These are phyloP conservation scores for Stentor coeruleus DNA, from an alignment of 73 alveolate species.

Conservation along the genomic window DNA sequence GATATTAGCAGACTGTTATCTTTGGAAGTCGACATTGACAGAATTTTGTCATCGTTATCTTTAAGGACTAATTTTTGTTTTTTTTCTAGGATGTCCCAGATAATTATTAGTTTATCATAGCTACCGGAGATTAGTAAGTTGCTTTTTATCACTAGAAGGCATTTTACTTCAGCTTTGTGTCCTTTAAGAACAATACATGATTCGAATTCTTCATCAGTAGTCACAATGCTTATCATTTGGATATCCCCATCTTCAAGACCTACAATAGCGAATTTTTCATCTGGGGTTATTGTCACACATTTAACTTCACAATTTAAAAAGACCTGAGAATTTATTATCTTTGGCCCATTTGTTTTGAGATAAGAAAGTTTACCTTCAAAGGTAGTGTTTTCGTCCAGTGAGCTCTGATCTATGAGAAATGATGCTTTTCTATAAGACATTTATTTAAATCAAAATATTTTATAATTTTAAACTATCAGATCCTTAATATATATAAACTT, in stretches of 20 bases:
- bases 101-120: conserved; percentile 59
- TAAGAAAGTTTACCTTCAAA: conserved; percentile 77
- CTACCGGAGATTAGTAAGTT: conserved; percentile 62
- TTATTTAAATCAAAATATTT: too few species aligned
- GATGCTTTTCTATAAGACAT: too few species aligned
- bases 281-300: conserved; percentile 80
- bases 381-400: conserved; percentile 81
- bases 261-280: conserved; percentile 85
- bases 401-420: too few species aligned
- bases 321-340: conserved; percentile 77
- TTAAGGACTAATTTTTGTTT: conserved; percentile 68
- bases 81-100: conserved; percentile 59
- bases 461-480: too few species aligned
- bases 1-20: too few species aligned
- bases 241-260: conserved; percentile 88
- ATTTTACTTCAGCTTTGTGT: too few species aligned
- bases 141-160: too few species aligned
- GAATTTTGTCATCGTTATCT: neutral
- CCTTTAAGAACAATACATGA: conserved; percentile 62
- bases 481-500: too few species aligned
- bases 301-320: conserved; percentile 88
- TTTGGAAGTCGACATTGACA: neutral
- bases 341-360: conserved; percentile 82
- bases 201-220: conserved; percentile 33
- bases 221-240: neutral